A percentile compares a stretch with the other conserved stretches of the same genome.
These are phyloP conservation scores for Mariannaea sp. DNA, from an alignment of 2,329 filamentous ascomycete species.

Conservation along the genomic window DNA sequence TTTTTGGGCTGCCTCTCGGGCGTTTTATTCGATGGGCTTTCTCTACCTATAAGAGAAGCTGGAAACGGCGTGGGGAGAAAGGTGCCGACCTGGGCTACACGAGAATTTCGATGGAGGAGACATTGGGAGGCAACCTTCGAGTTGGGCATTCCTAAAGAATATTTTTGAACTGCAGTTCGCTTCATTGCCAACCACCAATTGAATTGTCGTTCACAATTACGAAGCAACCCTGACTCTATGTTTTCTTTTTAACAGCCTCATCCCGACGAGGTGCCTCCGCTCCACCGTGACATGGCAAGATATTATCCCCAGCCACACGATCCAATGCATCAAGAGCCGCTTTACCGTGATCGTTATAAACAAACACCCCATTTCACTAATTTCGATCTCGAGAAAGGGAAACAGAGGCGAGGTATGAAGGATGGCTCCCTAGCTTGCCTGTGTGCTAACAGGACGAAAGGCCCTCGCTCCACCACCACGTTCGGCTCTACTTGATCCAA, in stretches of 20 bases:
- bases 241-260: not conserved
- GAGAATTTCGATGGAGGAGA: not conserved
- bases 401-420: not conserved
- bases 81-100: conserved; percentile 16
- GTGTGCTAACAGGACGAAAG: not conserved
- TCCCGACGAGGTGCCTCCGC: conserved; percentile 1
- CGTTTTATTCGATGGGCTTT: not conserved
- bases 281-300: conserved; percentile 2
- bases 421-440: not conserved
- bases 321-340: not conserved
- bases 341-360: no score
- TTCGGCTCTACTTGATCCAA: conserved; percentile 9
- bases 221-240: not conserved
- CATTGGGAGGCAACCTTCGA: conserved; percentile 1
- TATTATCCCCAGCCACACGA: not conserved
- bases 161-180: conserved; percentile 6
- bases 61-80: conserved; percentile 13
- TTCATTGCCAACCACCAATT: not conserved
- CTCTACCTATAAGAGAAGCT: not conserved
- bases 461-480: conserved; percentile 2
- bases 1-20: not conserved
- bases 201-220: not conserved
- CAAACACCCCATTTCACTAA: no score
- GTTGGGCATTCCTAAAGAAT: conserved; percentile 6
- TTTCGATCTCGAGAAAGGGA: no score